Base-by-base conservation (phyloP, 345 rosid genomes). In the Hibiscus syriacus region DNA sequence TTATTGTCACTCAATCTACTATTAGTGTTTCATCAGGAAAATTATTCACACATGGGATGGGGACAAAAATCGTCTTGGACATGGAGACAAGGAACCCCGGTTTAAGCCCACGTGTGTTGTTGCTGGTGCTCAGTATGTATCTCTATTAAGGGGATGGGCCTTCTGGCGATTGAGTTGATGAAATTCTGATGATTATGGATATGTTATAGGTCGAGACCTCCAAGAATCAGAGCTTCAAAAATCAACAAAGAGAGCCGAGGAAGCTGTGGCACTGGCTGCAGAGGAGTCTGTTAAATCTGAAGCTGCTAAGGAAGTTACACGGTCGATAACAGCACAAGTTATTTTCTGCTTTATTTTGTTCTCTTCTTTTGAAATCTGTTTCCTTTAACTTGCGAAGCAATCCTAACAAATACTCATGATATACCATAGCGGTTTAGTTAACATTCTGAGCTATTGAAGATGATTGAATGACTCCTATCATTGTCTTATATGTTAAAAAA, bases 241-340 rank as follows among this genome's bases (percentile, higher is more conserved):
- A n/a, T n/a, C n/a, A n/a, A n/a, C n/a, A n/a, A n/a, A n/a, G n/a
- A n/a, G n/a, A n/a, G n/a, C n/a, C n/a, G n/a, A n/a, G n/a, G n/a
- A n/a, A n/a, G n/a, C n/a, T n/a, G n/a, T n/a, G n/a, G n/a, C n/a
- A n/a, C n/a, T n/a, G n/a, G n/a, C n/a, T n/a, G n/a, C n/a, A n/a
- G n/a, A n/a, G n/a, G n/a, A n/a, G 79, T 80, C 99, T 13, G 81
- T 87, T 20, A 94, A 87, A 79, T 84, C 92, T 59, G 87, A 79
- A 84, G 92, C 92, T 58, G 95, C 96, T 73, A 94, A 91, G 80
- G 99, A 94, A 68, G 99, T 91, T 66, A 91, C 91, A 66, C 91
- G 85, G 78, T 93, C 96, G 14, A 86, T 94, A 41, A 94, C 97
- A 66, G 84, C 90, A 41, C 99, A 91, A 94, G 99, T 90, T 63